A percentile compares a stretch with the other conserved stretches of the same genome.
phyloP scores from a whole-genome alignment of 2,329 filamentous ascomycete species.

The Botrytis pseudocinerea region DNA sequence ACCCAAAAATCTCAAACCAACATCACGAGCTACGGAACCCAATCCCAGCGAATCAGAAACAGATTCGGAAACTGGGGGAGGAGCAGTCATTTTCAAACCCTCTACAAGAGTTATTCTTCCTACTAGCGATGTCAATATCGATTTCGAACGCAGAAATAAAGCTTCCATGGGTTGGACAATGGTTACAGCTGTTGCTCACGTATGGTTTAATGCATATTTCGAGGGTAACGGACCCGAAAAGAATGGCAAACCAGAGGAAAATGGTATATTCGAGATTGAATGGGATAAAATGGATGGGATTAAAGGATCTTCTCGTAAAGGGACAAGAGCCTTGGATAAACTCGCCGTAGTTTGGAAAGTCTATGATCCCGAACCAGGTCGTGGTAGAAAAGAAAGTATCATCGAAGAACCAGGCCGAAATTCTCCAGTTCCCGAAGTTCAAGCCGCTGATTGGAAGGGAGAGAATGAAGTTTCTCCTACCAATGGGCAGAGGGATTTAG shows the following conservation, averaged over 20 bases:
- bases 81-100: slow-evolving; percentile 78
- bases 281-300: slow-evolving; percentile 89
- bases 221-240: slow-evolving; percentile 77
- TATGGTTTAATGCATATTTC: slow-evolving; percentile 97
- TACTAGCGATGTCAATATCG: slow-evolving; percentile 85
- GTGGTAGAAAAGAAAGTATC: slow-evolving; percentile 43
- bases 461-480: slow-evolving; percentile 47
- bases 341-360: slow-evolving; percentile 82
- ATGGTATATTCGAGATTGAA: slow-evolving; percentile 69
- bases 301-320: slow-evolving; percentile 83
- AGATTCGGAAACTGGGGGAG: slow-evolving; percentile 58
- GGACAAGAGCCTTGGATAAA: slow-evolving; percentile 76
- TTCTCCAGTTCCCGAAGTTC: slow-evolving; percentile 68
- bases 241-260: slow-evolving; percentile 63
- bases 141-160: slow-evolving; percentile 82
- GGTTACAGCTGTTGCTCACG: slow-evolving; percentile 89
- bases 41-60: slow-evolving; percentile 15
- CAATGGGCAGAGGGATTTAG: slow-evolving; percentile 59
- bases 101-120: slow-evolving; percentile 66
- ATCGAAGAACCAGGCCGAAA: slow-evolving; percentile 66
- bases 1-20: background rate
- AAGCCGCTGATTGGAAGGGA: slow-evolving; percentile 72
- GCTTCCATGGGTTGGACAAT: slow-evolving; percentile 78
- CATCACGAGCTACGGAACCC: slow-evolving; percentile 1
- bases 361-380: slow-evolving; percentile 37